These are phyloP conservation scores for Eucalyptus microcorys DNA, from an alignment of 345 rosid species.

Conservation along the genomic window DNA sequence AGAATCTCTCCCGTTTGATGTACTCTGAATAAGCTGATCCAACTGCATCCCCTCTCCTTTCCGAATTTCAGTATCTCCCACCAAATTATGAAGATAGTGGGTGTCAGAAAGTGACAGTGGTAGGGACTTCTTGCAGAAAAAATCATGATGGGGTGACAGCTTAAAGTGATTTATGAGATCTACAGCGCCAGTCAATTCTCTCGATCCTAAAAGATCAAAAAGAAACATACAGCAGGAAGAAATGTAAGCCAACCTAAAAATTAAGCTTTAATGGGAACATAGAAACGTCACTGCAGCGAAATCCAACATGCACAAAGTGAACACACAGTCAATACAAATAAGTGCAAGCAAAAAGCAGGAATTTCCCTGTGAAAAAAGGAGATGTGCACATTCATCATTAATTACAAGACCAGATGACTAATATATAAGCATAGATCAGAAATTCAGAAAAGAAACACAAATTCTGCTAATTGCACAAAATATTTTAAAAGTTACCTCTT, in stretches of 20 bases:
- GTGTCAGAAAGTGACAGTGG: conserved; percentile 66
- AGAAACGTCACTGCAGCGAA: not conserved
- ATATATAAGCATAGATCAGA: not conserved
- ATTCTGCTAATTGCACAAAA: not conserved
- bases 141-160: conserved; percentile 60
- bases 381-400: not conserved
- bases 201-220: conserved; percentile 38
- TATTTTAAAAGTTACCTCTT: not conserved
- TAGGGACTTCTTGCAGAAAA: conserved; percentile 78
- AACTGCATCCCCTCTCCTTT: conserved; percentile 92
- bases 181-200: conserved; percentile 69
- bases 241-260: not conserved
- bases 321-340: not conserved
- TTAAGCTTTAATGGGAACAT: not conserved
- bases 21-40: conserved; percentile 57
- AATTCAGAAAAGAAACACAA: not conserved
- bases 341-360: not conserved
- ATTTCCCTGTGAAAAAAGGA: not conserved
- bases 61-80: conserved; percentile 77
- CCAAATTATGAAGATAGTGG: conserved; percentile 72
- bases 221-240: not conserved
- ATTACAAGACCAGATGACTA: not conserved
- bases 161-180: conserved; percentile 80
- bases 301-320: not conserved
- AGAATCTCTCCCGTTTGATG: conserved; percentile 22